Conservation (phyloP, 225 moss, liverwort and hornwort genomes). For the Sphagnum contortum region DNA sequence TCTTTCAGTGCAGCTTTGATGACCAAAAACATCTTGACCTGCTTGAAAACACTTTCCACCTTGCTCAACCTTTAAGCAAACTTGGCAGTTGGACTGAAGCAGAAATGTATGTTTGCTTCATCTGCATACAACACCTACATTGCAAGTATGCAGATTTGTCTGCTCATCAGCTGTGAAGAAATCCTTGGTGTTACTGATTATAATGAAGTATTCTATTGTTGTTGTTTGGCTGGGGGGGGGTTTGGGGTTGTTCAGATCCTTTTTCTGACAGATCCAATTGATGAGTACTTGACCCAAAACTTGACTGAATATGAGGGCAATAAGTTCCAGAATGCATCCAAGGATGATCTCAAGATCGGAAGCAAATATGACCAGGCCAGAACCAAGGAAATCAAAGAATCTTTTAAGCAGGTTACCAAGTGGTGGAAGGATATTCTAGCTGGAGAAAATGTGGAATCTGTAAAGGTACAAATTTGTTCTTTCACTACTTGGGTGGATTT, state of each 20-base stretch:
- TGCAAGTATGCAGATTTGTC: too few species aligned
- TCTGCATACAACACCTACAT: background rate
- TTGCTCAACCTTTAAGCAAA: too few species aligned
- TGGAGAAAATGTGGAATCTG: slow-evolving; percentile 34
- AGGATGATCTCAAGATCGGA: slow-evolving; percentile 74
- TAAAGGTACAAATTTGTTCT: slow-evolving; percentile 24
- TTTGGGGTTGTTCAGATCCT: slow-evolving; percentile 35
- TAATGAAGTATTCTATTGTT: background rate
- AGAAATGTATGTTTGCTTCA: background rate
- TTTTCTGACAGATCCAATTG: slow-evolving; percentile 78
- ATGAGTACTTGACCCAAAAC: slow-evolving; percentile 75
- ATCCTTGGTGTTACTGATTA: too few species aligned
- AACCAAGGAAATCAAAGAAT: slow-evolving; percentile 48
- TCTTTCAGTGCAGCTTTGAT: too few species aligned
- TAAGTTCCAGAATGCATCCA: slow-evolving; percentile 82
- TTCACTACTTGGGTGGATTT: background rate
- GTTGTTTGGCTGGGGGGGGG: background rate
- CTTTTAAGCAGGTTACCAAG: slow-evolving; percentile 60
- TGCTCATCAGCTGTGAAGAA: too few species aligned
- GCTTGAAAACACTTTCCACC: too few species aligned
- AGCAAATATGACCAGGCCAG: slow-evolving; percentile 47
- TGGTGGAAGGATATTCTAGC: slow-evolving; percentile 76
- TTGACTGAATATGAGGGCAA: slow-evolving; percentile 74
- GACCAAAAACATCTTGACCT: too few species aligned
- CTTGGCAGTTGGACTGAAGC: too few species aligned